Evolutionary conservation across 2,329 filamentous ascomycete genomes (phyloP).

Genomic region (Fusarium fujikuroi): DNA sequence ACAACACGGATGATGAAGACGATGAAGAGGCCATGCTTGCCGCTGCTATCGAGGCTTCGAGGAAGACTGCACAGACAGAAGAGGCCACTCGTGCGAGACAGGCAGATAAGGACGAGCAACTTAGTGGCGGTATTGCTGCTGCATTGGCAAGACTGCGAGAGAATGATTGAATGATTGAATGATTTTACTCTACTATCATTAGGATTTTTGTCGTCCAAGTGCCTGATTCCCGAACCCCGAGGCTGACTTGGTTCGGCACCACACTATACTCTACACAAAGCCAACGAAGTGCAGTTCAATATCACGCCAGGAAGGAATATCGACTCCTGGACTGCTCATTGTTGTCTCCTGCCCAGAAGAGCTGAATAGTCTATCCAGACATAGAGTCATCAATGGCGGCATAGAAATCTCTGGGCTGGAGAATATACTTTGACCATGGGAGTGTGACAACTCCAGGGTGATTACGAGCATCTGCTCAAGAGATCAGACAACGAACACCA

Average conservation of each 20-base stretch:
- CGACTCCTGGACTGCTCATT: too few relatives aligned
- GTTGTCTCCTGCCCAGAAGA: background rate
- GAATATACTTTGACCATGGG: too few relatives aligned
- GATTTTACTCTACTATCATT: background rate
- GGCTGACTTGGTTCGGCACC: background rate
- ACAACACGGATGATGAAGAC: constrained; percentile 58
- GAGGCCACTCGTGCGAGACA: constrained; percentile 39
- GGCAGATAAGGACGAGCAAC: constrained; percentile 48
- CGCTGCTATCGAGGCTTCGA: constrained; percentile 59
- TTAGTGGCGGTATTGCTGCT: constrained; percentile 69
- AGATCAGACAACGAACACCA: background rate
- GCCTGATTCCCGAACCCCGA: background rate
- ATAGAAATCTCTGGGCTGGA: background rate
- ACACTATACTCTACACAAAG: background rate
- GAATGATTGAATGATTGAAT: constrained; percentile 44
- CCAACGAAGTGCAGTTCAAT: background rate
- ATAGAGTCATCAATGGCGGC: background rate
- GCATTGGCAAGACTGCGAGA: constrained; percentile 69
- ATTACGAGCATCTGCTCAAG: background rate
- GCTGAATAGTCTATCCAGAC: too few relatives aligned
- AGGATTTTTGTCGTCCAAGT: background rate
- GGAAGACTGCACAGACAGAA: constrained; percentile 49
- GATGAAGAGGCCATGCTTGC: constrained; percentile 62
- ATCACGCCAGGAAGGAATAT: background rate
- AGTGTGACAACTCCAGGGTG: too few relatives aligned